Conservation (phyloP, 331 rosid species). For the Malus hybrid region DNA sequence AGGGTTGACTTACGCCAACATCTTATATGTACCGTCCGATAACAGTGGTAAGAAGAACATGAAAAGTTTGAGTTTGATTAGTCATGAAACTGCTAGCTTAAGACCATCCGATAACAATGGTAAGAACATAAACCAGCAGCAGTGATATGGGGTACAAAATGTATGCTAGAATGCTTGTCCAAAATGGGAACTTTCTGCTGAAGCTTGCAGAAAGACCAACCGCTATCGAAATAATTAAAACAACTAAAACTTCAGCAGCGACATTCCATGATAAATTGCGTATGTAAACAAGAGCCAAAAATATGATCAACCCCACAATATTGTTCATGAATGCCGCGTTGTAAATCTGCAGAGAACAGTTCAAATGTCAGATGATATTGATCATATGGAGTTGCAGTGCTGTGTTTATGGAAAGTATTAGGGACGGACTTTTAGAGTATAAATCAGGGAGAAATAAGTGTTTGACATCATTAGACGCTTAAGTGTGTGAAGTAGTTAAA, state of each 20-base stretch:
- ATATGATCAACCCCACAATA: conserved; percentile 16
- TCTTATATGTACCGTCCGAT: background rate
- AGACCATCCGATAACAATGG: conserved; percentile 20
- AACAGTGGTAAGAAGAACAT: background rate
- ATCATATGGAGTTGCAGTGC: background rate
- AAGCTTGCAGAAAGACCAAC: conserved; percentile 16
- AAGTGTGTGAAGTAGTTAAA: background rate
- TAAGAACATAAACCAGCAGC: conserved; percentile 23
- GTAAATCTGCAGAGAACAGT: conserved; percentile 26
- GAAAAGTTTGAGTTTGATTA: background rate
- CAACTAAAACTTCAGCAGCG: conserved; percentile 19
- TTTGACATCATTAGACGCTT: background rate
- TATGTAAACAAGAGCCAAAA: conserved; percentile 29
- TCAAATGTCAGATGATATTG: background rate
- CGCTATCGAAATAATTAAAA: conserved; percentile 17
- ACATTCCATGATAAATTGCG: conserved; percentile 27
- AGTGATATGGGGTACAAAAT: conserved; percentile 24
- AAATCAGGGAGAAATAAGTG: background rate
- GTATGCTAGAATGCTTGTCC: conserved; percentile 26
- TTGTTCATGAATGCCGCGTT: conserved; percentile 31
- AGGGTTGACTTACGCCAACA: too few species aligned
- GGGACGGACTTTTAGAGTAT: background rate
- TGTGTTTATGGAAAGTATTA: background rate
- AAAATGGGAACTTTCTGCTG: conserved; percentile 24
- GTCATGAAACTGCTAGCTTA: background rate